Base-by-base conservation (phyloP, 2,329 filamentous ascomycete species). In the Clonostachys rhizophaga region DNA sequence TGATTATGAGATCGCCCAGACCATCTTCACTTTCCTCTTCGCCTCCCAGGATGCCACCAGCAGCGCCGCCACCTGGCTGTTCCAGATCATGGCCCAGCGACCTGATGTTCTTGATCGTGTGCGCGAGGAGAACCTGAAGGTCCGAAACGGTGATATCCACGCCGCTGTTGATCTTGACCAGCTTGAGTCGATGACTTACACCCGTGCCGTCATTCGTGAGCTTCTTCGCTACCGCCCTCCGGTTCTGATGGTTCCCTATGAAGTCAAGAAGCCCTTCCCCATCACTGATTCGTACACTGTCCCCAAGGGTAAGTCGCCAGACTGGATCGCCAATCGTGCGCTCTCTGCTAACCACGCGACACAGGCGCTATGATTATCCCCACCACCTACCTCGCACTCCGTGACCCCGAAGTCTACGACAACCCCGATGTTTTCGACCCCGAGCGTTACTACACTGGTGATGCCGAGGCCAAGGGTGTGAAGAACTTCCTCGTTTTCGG, bases 401-500 rank as follows among this genome's bases (percentile, higher is more conserved):
- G 94, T 62, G 94, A 97, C 58, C 88, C 90, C 37, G 91, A 96
- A 48, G 87, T 92, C 9, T 99, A 97, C 66, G 82, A 88, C 46
- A 87, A 94, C 60, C 90, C 94, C 3, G 92, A 97, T 60, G 75
- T 78, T 40, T 97, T 91, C 64, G 86, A 95, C 59, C 92, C 92
- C 3, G 91, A 96, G 55, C 83, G 92, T 58, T 97, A 94, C 82
- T 92, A 92, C 66, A 81, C 79, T 3, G 94, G 92, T 50, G 87
- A 91, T 58, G 94, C 92, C 12, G 91, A 96, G 68, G 83, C 87
- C 66, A 87, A 84, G 71, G 83, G 83, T 37, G 74, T 85, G 63
- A 97, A 96, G 85, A 99, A 97, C 76, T 97, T 86, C 76, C 79
- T 99, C 45, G 91, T 97, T 16, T 97, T 99, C 59, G 94, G 94